Evolutionary conservation across 139 green algal species (phyloP), one percentile per base, ranked within the genome.

Genomic region (Diplosphaera chodatii): DNA sequence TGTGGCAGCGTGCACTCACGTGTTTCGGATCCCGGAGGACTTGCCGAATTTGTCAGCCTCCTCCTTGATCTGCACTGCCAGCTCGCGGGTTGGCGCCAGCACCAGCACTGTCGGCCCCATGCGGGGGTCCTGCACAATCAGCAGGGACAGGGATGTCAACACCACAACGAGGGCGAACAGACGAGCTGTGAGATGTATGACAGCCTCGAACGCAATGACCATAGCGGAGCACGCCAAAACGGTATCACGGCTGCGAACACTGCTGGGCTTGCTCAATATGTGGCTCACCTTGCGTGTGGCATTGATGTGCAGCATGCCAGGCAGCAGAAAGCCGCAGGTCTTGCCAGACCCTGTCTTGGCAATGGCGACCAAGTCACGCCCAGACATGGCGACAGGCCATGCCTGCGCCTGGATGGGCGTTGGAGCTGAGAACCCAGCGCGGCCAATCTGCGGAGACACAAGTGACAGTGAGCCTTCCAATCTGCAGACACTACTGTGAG

Each of bases 31-130:
- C 70, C 87, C 78, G 4, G 83, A 91, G 32, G 81, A 88, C 23
- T 81, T 73, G n/a, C 92, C 91, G 82, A 97, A 98, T 80, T 97
- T 97, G 74, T 91, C 85, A 31, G 88, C 88, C 80, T 98, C 91
- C 15, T 87, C 83, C 74, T 96, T 89, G 76, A 97, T 98, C 82
- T 98, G 93, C 55, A 90, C 80, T 4, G 92, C 91, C 65, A 98
- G 86, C 90, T 98, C 93, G 28, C 93, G 87, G 25, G 93, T 98
- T 32, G 93, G 93, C 32, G 93, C 92, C 40, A 98, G 80, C 10
- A 96, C 85, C 16, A 95, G 83, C 67, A 93, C 74, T 1, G 84
- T 94, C 28, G 90, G 91, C 15, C 91, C 91, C 25, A 73, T 40
- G 32, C 89, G 84, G 1, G 87, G 73, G 75, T 94, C 64, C 23